phyloP scores from a whole-genome alignment of 2,329 filamentous ascomycete genomes.

The Aspergillus carbonarius region DNA sequence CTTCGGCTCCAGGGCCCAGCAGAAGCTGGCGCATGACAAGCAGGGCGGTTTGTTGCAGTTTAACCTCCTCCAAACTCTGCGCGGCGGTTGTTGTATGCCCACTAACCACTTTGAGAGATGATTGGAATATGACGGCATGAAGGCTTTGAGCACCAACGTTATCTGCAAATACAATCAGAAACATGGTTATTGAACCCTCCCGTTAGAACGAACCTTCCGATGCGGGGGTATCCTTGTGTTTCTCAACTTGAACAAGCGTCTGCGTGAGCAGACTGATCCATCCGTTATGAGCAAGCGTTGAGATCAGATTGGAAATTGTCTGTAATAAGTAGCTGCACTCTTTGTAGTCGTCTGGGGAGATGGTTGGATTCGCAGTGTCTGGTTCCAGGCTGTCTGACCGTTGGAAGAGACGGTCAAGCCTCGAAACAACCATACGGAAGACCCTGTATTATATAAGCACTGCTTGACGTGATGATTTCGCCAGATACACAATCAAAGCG shows the following conservation, averaged over 20 bases:
- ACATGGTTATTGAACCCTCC: background rate
- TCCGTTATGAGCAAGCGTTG: conserved; percentile 65
- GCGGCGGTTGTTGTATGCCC: conserved; percentile 16
- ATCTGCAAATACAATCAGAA: conserved; percentile 19
- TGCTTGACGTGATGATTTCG: background rate
- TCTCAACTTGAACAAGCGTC: conserved; percentile 50
- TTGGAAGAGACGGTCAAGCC: conserved; percentile 34
- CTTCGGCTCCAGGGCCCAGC: conserved; percentile 40
- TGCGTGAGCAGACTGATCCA: conserved; percentile 71
- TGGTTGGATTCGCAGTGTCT: conserved; percentile 47
- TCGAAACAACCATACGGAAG: conserved; percentile 37
- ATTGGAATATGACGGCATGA: conserved; percentile 35
- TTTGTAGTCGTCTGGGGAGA: conserved; percentile 63
- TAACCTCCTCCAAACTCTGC: conserved; percentile 55
- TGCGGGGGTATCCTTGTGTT: conserved; percentile 44
- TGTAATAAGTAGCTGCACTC: conserved; percentile 76
- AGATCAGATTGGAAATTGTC: conserved; percentile 70
- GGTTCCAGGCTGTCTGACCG: conserved; percentile 20
- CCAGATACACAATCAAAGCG: no score
- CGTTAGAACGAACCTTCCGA: conserved; percentile 48
- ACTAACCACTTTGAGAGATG: conserved; percentile 30
- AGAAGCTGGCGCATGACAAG: conserved; percentile 58
- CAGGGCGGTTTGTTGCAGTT: conserved; percentile 70
- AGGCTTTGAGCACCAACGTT: conserved; percentile 30
- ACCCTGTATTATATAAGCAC: conserved; percentile 25